These are phyloP conservation scores for Claviceps africana DNA, from an alignment of 2,329 filamentous ascomycete species.

Conservation along the genomic window DNA sequence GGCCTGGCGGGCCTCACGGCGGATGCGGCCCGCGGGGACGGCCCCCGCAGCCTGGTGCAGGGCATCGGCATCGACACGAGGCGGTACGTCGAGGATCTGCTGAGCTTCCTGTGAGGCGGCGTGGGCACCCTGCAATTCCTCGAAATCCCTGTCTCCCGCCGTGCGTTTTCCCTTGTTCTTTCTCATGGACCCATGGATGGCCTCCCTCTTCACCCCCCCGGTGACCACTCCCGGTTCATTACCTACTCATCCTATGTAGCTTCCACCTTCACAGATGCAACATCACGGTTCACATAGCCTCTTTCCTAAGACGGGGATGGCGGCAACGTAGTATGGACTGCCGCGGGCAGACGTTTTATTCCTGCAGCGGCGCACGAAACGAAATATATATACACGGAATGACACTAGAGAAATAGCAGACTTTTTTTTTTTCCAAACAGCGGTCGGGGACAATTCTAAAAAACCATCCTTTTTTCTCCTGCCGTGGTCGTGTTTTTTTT, in stretches of 20 bases:
- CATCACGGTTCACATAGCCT: too few species aligned
- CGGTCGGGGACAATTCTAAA: background rate
- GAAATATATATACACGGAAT: background rate
- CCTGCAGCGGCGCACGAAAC: background rate
- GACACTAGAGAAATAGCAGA: background rate
- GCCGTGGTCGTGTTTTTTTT: background rate
- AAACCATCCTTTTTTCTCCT: background rate
- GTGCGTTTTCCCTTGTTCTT: too few species aligned
- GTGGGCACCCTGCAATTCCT: too few species aligned
- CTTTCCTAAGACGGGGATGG: too few species aligned
- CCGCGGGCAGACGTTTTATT: background rate
- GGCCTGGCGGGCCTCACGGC: slow-evolving; percentile 23
- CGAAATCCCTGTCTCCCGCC: too few species aligned
- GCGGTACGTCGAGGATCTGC: slow-evolving; percentile 57
- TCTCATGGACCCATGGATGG: too few species aligned
- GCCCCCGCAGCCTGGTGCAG: slow-evolving; percentile 48
- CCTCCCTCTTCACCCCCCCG: too few species aligned
- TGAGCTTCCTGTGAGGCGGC: slow-evolving; percentile 36
- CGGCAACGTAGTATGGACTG: background rate
- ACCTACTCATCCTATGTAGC: too few species aligned
- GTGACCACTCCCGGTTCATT: too few species aligned
- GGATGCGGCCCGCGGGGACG: slow-evolving; percentile 32
- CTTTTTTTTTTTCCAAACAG: background rate
- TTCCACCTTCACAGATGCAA: too few species aligned
- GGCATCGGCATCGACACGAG: slow-evolving; percentile 67